Base-by-base conservation (phyloP, 306 rosid genomes). In the Castanea sativa region DNA sequence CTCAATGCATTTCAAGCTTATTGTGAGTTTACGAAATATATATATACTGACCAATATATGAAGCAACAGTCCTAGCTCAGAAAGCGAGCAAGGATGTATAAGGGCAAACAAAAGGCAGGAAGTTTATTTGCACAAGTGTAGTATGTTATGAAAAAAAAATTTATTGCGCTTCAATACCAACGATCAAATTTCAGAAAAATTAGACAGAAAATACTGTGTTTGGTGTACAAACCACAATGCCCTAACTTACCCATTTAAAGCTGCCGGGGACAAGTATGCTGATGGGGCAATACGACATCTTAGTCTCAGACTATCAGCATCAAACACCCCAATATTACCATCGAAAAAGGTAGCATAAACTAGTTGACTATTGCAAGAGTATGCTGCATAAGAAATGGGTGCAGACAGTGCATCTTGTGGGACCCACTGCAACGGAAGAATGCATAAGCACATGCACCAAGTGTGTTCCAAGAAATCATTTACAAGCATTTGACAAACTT, bases 251-350 rank as follows among this genome's bases (percentile, higher is more conserved):
- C 91, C 91, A 61, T 76, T 92, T 74, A 85, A 71, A 61, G 85
- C 82, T 15, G 90, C 84, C 38, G 83, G 86, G 7, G 94, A 81
- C 63, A 90, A 73, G 84, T 90, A 90, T 38, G 90, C 80, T 35
- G 96, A 75, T 10, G 97, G 94, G 63, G 94, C 91, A 76, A 94
- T 86, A 63, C 96, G 94, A 75, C 98, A 94, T 82, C 97, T 84
- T 41, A 89, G 83, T 72, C 89, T 88, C 82, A 94, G 81, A 87
- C 82, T 86, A 86, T 92, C 93, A 20, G 94, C 92, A 73, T 94
- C 96, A 55, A 92, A 94, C 69, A 94, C 98, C 65, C 96, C 97
- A 33, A 90, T 73, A 75, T 90, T 89, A 73, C 96, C 92, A 73
- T 94, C 97, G 18, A 73, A 89, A 64, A 94, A 94, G 25, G 94